Percentiles rank a stretch among this genome's conserved stretches.
These are phyloP conservation scores for Penicillium alfredii DNA, from an alignment of 495 filamentous ascomycete genomes.

Conservation along the genomic window DNA sequence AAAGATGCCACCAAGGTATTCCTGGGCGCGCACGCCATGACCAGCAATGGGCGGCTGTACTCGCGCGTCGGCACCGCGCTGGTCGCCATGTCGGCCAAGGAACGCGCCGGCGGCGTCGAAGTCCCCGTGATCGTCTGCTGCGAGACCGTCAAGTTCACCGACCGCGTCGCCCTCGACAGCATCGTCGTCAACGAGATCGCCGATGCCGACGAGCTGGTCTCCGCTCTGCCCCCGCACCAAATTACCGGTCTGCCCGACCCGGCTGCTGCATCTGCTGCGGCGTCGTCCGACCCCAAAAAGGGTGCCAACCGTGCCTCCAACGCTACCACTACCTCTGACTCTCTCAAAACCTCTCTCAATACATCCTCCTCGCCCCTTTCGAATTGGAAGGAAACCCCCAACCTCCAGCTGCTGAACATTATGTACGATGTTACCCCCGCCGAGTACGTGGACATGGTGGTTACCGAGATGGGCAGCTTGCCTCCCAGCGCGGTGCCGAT, in stretches of 20 bases:
- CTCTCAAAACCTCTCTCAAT: too few species aligned
- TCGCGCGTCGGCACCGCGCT: conserved; percentile 82
- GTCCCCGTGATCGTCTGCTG: conserved; percentile 86
- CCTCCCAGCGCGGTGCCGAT: conserved; percentile 74
- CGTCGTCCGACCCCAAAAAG: conserved; percentile 29
- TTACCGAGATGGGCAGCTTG: conserved; percentile 85
- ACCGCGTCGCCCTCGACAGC: conserved; percentile 80
- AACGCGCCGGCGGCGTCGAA: conserved; percentile 47
- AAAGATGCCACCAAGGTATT: conserved; percentile 73
- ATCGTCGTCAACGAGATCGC: conserved; percentile 93
- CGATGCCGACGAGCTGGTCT: conserved; percentile 56
- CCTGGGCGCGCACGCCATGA: conserved; percentile 83
- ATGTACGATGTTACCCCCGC: conserved; percentile 95
- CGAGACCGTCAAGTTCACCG: conserved; percentile 94
- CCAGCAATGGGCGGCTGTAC: conserved; percentile 83
- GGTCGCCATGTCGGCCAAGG: conserved; percentile 80
- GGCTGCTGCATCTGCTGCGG: conserved; percentile 15
- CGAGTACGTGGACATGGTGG: conserved; percentile 77
- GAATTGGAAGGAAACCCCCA: conserved; percentile 56
- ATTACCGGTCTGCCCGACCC: conserved; percentile 35
- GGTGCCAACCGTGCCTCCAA: conserved; percentile 28
- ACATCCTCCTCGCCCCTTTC: conserved; percentile 33
- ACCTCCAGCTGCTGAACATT: conserved; percentile 70
- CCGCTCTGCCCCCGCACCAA: conserved; percentile 26
- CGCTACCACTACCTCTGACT: too few species aligned